Base-by-base conservation (phyloP, 1,284 basidiomycete genomes). In the Phellopilus nigrolimitatus region DNA sequence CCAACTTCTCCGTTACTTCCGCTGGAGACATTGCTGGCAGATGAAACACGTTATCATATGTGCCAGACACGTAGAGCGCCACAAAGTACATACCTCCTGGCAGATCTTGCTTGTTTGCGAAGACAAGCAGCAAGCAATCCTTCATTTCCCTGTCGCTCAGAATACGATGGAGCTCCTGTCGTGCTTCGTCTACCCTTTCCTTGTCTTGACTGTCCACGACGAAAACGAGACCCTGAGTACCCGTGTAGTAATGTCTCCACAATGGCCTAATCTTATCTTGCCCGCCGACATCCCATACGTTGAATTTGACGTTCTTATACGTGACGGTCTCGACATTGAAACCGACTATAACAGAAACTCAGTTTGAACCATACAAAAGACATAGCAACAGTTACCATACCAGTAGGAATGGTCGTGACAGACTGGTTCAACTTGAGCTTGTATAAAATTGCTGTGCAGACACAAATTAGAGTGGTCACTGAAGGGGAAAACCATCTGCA, bases 281-380 rank as follows among this genome's bases (percentile, higher is more conserved):
- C 33, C 95, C 97, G 68, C 97, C 97, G 53, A 99, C 97, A 69
- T 99, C 97, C 97, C 97, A 99, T 21, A 99, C 97, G 63, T 97
- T 99, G 79, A 99, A 99, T 66, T 95, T 97, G 66, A 99, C 95
- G 64, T 99, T 99, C 80, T 98, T 98, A 76, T 99, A 99, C 59
- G 95, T 97, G 59, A 99, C 97, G 9, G 97, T 99, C 75, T 99
- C 97, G 61, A 99, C 97, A 68, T 99, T 98, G 81, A 97, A 97
- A 17, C 94, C 94, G 74, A 88, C 93, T 91, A 61, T 30, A 40
- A 8, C 1, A 9, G n/a, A 45, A 49, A 27, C 54, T 40, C 17
- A 50, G 46, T 31, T 19, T 47, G 31, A 24, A 40, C 30, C 9
- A 39, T 47, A 15, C 25, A 9, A 13, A 33, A 25, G 28, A 21